Evolutionary conservation across 352 stramenopile species (phyloP).

Genomic region (Phytophthora citricola): DNA sequence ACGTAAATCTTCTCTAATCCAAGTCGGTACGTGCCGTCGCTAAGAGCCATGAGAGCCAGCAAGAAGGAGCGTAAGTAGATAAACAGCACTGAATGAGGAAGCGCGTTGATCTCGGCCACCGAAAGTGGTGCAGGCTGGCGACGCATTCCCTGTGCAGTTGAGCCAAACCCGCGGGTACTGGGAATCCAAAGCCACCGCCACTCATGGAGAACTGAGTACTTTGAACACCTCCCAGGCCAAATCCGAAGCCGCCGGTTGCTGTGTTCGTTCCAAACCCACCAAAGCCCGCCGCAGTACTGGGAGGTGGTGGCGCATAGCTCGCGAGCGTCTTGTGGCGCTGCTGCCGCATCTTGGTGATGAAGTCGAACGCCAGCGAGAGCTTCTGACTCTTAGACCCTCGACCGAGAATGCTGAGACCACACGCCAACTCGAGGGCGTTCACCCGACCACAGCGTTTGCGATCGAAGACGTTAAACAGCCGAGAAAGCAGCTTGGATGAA

Average conservation of each 20-base stretch:
- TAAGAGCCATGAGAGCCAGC: constrained; percentile 86
- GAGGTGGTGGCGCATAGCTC: constrained; percentile 58
- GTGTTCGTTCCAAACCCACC: constrained; percentile 36
- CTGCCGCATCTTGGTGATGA: constrained; percentile 87
- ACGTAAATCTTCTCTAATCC: constrained; percentile 88
- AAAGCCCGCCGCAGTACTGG: constrained; percentile 30
- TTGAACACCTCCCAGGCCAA: constrained; percentile 40
- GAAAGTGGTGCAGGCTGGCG: constrained; percentile 39
- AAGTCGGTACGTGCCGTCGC: constrained; percentile 80
- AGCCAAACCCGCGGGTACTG: constrained; percentile 56
- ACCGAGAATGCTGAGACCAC: constrained; percentile 85
- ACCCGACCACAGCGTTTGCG: constrained; percentile 82
- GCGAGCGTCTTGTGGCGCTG: constrained; percentile 76
- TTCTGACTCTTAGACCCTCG: constrained; percentile 90
- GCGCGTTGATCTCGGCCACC: constrained; percentile 56
- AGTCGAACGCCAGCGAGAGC: constrained; percentile 85
- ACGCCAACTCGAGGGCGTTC: constrained; percentile 87
- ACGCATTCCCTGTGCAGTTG: constrained; percentile 35
- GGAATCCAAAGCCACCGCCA: constrained; percentile 58
- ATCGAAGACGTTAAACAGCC: constrained; percentile 89
- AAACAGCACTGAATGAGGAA: constrained; percentile 85
- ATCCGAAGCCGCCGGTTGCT: constrained; percentile 43
- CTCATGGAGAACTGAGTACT: constrained; percentile 60
- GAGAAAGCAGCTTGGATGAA: constrained; percentile 83
- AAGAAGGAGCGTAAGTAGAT: constrained; percentile 89